phyloP scores from a whole-genome alignment of 2,329 filamentous ascomycete species.

The Fusarium oligoseptatum region DNA sequence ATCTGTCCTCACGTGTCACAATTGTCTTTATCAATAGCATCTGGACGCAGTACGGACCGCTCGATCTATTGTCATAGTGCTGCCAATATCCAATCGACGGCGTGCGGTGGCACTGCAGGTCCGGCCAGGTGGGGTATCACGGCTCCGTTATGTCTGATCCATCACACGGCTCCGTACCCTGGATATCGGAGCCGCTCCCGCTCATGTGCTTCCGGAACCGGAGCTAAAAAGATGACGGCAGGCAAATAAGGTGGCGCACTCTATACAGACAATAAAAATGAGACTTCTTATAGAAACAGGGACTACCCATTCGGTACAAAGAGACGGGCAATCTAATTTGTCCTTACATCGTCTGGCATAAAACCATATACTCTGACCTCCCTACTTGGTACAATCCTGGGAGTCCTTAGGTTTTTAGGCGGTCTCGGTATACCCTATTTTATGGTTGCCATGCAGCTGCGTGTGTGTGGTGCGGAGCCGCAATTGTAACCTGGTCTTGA shows the following conservation, averaged over 20 bases:
- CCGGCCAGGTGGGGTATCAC: background rate
- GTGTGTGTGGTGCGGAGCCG: background rate
- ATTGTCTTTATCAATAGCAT: background rate
- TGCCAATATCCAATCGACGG: background rate
- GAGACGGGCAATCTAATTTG: too few species aligned
- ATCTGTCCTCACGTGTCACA: background rate
- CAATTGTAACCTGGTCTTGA: background rate
- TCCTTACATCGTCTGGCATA: too few species aligned
- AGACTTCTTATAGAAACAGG: background rate
- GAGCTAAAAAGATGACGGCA: background rate
- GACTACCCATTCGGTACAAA: background rate
- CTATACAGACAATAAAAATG: background rate
- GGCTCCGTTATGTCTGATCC: background rate
- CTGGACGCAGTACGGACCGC: background rate
- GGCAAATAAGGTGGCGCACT: background rate
- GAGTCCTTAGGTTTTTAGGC: background rate
- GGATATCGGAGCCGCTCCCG: slow-evolving; percentile 7
- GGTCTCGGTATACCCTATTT: background rate
- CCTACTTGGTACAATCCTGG: background rate
- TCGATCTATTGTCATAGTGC: background rate
- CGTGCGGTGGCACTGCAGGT: background rate
- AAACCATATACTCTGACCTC: too few species aligned
- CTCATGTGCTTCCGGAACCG: slow-evolving; percentile 35
- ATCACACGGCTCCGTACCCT: background rate
- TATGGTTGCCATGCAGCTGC: background rate